phyloP scores from a whole-genome alignment of 2,329 filamentous ascomycete species.

The Diplodia seriata region DNA sequence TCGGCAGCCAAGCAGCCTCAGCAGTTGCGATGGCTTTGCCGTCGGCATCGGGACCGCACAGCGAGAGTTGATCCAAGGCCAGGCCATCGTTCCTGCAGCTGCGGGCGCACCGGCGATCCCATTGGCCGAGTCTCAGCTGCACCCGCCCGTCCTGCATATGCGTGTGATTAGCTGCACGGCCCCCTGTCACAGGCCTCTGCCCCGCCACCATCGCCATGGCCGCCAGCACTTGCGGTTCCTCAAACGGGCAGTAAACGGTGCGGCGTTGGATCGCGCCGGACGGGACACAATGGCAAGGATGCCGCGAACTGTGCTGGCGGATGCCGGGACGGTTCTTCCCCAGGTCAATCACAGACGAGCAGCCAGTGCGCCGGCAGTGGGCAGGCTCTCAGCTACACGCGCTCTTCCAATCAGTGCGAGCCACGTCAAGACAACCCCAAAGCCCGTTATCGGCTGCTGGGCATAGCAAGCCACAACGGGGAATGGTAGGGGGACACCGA shows the following conservation, averaged over 20 bases:
- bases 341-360: slow-evolving; percentile 8
- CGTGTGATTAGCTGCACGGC: slow-evolving; percentile 33
- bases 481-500: slow-evolving; percentile 21
- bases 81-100: slow-evolving; percentile 33
- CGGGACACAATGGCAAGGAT: not conserved
- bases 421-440: slow-evolving; percentile 31
- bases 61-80: slow-evolving; percentile 28
- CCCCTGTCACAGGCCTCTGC: slow-evolving; percentile 28
- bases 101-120: slow-evolving; percentile 15
- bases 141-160: slow-evolving; percentile 33
- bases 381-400: slow-evolving; percentile 15
- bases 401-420: slow-evolving; percentile 32
- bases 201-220: slow-evolving; percentile 22
- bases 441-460: slow-evolving; percentile 32
- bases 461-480: slow-evolving; percentile 32
- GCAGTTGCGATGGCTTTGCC: not conserved
- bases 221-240: slow-evolving; percentile 24
- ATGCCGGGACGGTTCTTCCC: slow-evolving; percentile 16
- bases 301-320: slow-evolving; percentile 5
- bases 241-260: slow-evolving; percentile 27
- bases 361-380: slow-evolving; percentile 16
- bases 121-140: slow-evolving; percentile 32
- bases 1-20: slow-evolving; percentile 12
- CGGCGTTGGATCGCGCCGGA: slow-evolving; percentile 17
- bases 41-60: slow-evolving; percentile 8